Evolutionary conservation across 225 moss, liverwort and hornwort genomes (phyloP).

Genomic region (Thuidium tamariscinum): DNA sequence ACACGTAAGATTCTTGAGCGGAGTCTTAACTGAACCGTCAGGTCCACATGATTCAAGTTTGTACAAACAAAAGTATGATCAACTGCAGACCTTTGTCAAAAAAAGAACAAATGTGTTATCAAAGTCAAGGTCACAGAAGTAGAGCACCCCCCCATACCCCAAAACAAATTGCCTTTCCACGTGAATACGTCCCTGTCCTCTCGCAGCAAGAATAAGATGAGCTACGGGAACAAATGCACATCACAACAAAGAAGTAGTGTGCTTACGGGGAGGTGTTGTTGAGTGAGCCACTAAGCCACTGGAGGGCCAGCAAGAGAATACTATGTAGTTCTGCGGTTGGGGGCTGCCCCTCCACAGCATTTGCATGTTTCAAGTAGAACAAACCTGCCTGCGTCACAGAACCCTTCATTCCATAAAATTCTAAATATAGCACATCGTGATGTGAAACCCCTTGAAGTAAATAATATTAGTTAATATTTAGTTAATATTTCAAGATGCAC

Average conservation of each 20-base stretch:
- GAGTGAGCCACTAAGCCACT: constrained; percentile 92
- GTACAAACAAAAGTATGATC: background rate
- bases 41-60: background rate
- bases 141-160: background rate
- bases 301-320: constrained; percentile 76
- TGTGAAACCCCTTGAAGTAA: background rate
- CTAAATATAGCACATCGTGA: background rate
- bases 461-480: no score
- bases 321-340: constrained; percentile 77
- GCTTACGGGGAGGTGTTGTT: constrained; percentile 53
- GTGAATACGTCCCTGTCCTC: background rate
- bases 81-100: background rate
- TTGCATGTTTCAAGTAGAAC: constrained; percentile 92
- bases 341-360: constrained; percentile 65
- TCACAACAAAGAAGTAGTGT: background rate
- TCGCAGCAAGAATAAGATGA: background rate
- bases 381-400: constrained; percentile 61
- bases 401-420: background rate
- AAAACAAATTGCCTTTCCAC: background rate
- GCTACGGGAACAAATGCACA: background rate
- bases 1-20: background rate
- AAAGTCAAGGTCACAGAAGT: background rate
- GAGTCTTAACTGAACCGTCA: background rate
- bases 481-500: background rate
- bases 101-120: background rate